Evolutionary conservation across 805 yeast species (phyloP), one percentile per base, ranked within the genome.

Genomic region (Naumovozyma castellii): DNA sequence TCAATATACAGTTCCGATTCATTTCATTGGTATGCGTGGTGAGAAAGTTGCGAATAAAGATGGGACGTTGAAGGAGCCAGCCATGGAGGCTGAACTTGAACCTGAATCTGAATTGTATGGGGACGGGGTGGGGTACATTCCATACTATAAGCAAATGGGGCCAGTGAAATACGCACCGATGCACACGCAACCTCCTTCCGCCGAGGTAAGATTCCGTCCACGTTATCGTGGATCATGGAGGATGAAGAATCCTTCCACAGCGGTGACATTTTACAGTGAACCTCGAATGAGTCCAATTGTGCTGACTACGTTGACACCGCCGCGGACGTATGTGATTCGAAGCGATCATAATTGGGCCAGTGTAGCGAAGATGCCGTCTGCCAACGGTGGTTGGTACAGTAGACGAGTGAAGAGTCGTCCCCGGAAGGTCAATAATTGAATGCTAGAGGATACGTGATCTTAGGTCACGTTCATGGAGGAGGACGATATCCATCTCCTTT

Each of bases 131-230:
- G 52, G 45, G 13, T 45, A 76, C 2, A 66, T 86, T 4, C 73
- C 94, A 2, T 88, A 87, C 61, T 71, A 80, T 4, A 47, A 51
- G 48, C 97, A 88, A 64, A 79, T 84, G 1, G 95, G 95, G 14
- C 56, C 47, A 15, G 76, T 82, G 5, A 75, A 83, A 49, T 84
- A 65, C 60, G 97, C 97, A 1, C 95, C 96, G 36, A 84, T 85
- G 95, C 97, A 88, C 63, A 56, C 67, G 34, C 95, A 85, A 60
- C 97, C 97, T 5, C 27, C 9, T 82, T 2, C 52, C 81, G 10
- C 10, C 10, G 27, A 10, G 27, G 10, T 6, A 22, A 6, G 27
- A 22, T n/a, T n/a, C n/a, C n/a, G n/a, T n/a, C n/a, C n/a, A n/a
- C n/a, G n/a, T n/a, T n/a, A n/a, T 8, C 83, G 67, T 32, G 68